Base-by-base conservation (phyloP, 306 rosid genomes). In the Gynostemma pentaphyllum region DNA sequence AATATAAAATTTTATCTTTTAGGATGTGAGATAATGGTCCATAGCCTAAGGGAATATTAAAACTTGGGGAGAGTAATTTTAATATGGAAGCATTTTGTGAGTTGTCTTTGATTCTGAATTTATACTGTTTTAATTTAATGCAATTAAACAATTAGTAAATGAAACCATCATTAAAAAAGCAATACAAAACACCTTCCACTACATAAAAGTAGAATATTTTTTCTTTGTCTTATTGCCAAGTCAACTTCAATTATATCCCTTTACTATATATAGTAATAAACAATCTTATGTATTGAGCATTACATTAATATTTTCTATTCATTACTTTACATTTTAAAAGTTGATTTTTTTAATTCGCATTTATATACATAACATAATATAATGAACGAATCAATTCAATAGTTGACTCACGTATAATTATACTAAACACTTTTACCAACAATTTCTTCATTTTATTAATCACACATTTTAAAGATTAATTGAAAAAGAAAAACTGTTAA, bases 371-470 rank as follows among this genome's bases (percentile, higher is more conserved):
- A 68, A 61, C 28, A 36, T 68, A 54, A n/a, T 60, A 52, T 49
- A 71, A 67, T 29, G 64, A 55, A 57, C 76, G 80, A 50, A 74
- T 69, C 47, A 62, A 80, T 86, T 78, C 81, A 67, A 65, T n/a
- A 70, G 82, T 78, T 83, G 85, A 86, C 94, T 72, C 37, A n/a
- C n/a, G n/a, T n/a, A n/a, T n/a, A n/a, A n/a, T n/a, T n/a, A n/a
- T n/a, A n/a, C n/a, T n/a, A n/a, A n/a, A n/a, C n/a, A n/a, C n/a
- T n/a, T n/a, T n/a, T n/a, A n/a, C n/a, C n/a, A n/a, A n/a, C n/a
- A n/a, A n/a, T n/a, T n/a, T n/a, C n/a, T n/a, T n/a, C n/a, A n/a
- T n/a, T n/a, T n/a, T n/a, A n/a, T n/a, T n/a, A n/a, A n/a, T n/a
- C n/a, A n/a, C n/a, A n/a, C n/a, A n/a, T n/a, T n/a, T n/a, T n/a